Percentiles rank a stretch among this genome's conserved stretches.
phyloP scores from a whole-genome alignment of 345 rosid genomes.

The Corymbia maculata region DNA sequence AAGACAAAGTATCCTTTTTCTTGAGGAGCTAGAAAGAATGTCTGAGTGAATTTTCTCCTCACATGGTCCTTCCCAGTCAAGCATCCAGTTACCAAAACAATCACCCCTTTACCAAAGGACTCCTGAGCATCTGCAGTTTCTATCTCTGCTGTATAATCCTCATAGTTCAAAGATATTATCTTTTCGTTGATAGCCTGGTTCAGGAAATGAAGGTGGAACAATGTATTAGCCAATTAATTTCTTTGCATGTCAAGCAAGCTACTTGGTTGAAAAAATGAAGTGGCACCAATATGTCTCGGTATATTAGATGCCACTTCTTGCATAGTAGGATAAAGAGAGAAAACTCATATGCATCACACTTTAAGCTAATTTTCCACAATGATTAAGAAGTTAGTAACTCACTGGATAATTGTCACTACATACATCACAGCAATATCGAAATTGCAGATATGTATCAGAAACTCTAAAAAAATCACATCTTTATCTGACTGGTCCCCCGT shows the following conservation, averaged over 20 bases:
- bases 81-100: slow-evolving; percentile 72
- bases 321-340: neutral
- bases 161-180: slow-evolving; percentile 43
- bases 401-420: neutral
- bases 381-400: neutral
- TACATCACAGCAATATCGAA: neutral
- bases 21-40: slow-evolving; percentile 89
- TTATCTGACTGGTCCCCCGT: neutral
- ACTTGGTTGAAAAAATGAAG: neutral
- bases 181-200: slow-evolving; percentile 36
- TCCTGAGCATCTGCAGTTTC: slow-evolving; percentile 85
- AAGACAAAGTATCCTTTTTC: slow-evolving; percentile 82
- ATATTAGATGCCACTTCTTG: neutral
- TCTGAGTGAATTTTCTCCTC: slow-evolving; percentile 72
- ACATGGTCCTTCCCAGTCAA: slow-evolving; percentile 64
- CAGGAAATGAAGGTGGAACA: neutral
- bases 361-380: neutral
- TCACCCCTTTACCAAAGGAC: slow-evolving; percentile 62
- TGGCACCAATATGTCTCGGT: accelerated
- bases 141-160: slow-evolving; percentile 69
- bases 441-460: neutral
- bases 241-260: neutral
- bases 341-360: neutral
- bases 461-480: neutral
- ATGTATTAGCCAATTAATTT: neutral